These are phyloP conservation scores for Leccinum longicurvipes DNA, from an alignment of 768 basidiomycete genomes.

Conservation along the genomic window DNA sequence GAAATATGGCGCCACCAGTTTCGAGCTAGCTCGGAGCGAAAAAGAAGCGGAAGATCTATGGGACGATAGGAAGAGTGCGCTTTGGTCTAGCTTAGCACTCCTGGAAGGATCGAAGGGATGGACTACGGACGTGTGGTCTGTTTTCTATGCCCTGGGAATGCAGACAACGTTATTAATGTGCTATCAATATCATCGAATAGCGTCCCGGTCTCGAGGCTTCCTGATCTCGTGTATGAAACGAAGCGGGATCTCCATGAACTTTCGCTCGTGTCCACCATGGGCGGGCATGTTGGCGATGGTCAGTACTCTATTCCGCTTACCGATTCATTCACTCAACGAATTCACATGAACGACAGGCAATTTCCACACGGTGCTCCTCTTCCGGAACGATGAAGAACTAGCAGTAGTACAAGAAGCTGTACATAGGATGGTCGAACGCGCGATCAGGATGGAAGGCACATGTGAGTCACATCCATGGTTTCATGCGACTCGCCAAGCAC, in stretches of 20 bases:
- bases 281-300: conserved; percentile 79
- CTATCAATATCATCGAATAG: conserved; percentile 19
- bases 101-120: conserved; percentile 56
- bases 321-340: background rate
- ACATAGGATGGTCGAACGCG: conserved; percentile 61
- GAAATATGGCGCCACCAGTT: conserved; percentile 65
- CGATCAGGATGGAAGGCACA: conserved; percentile 69
- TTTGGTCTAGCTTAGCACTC: conserved; percentile 53
- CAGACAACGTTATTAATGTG: background rate
- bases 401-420: conserved; percentile 43
- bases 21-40: conserved; percentile 58
- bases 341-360: conserved; percentile 34
- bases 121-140: conserved; percentile 78
- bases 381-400: conserved; percentile 53
- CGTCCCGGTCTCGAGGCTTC: conserved; percentile 65
- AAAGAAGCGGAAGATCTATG: conserved; percentile 71
- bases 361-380: conserved; percentile 57
- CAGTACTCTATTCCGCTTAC: conserved; percentile 31
- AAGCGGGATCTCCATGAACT: conserved; percentile 60
- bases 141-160: background rate
- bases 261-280: conserved; percentile 59
- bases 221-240: conserved; percentile 64
- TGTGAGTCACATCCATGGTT: conserved; percentile 39
- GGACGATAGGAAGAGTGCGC: conserved; percentile 68
- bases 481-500: background rate